Conservation (phyloP, 306 rosid species). For the Cucumis melo region DNA sequence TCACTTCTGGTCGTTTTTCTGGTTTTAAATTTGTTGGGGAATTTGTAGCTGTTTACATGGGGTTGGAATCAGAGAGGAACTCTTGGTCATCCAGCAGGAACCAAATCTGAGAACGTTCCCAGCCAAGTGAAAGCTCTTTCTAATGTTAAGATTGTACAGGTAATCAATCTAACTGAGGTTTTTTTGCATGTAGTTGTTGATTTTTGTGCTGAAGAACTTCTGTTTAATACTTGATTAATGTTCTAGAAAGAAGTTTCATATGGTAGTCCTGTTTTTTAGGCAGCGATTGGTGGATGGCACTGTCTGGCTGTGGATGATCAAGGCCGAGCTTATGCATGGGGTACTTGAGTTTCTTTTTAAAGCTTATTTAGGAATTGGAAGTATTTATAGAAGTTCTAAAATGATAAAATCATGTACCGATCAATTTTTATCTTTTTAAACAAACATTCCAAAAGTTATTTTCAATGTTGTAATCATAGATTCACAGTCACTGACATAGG, state of each 20-base stretch:
- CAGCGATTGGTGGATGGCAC: conserved; percentile 99
- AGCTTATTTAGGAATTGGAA: background rate
- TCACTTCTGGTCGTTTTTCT: background rate
- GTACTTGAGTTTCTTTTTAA: conserved; percentile 18
- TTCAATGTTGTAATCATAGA: background rate
- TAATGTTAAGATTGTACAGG: conserved; percentile 75
- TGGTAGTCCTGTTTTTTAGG: conserved; percentile 29
- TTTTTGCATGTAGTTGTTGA: background rate
- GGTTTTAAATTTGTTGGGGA: background rate
- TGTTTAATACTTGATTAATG: background rate
- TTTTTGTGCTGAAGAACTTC: background rate
- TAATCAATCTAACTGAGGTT: conserved; percentile 10
- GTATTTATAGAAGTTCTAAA: background rate
- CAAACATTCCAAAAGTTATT: background rate
- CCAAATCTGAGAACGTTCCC: conserved; percentile 77
- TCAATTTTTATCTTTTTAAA: background rate
- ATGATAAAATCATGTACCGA: background rate
- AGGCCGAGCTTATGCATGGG: conserved; percentile 97
- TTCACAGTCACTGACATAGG: background rate
- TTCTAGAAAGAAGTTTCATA: background rate
- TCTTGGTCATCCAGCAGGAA: conserved; percentile 75
- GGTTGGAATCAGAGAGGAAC: conserved; percentile 99
- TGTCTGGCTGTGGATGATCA: conserved; percentile 99
- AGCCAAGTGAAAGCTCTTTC: conserved; percentile 87
- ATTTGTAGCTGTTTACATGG: conserved; percentile 79